A percentile compares a stretch with the other conserved stretches of the same genome.
phyloP scores from a whole-genome alignment of 352 stramenopile species.

The Phytophthora agathidicida region DNA sequence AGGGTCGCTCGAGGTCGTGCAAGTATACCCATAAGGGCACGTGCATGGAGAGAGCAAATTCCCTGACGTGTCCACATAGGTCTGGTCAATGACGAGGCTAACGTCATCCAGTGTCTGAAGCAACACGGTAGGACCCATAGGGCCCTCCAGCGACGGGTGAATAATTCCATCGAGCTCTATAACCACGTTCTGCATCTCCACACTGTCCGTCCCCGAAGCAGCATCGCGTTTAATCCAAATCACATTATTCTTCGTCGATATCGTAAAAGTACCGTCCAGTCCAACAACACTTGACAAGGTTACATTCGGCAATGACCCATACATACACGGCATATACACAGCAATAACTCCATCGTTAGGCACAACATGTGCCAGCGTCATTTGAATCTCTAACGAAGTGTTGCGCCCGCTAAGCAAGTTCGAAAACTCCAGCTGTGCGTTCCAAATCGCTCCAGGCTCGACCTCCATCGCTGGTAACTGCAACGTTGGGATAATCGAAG shows the following conservation, averaged over 20 bases:
- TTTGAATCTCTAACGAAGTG: constrained; percentile 30
- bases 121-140: constrained; percentile 47
- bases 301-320: constrained; percentile 28
- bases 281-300: constrained; percentile 32
- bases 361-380: constrained; percentile 41
- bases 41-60: constrained; percentile 43
- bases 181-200: constrained; percentile 33
- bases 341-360: constrained; percentile 46
- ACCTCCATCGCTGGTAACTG: constrained; percentile 39
- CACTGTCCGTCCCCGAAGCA: constrained; percentile 23
- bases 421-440: constrained; percentile 21
- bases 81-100: constrained; percentile 60
- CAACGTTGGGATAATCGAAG: constrained; percentile 2
- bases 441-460: constrained; percentile 37
- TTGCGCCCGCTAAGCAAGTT: constrained; percentile 49
- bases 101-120: constrained; percentile 55
- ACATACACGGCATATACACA: constrained; percentile 61
- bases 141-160: constrained; percentile 64
- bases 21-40: constrained; percentile 52
- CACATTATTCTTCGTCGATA: constrained; percentile 26
- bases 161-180: constrained; percentile 37
- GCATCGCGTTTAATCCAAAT: constrained; percentile 29
- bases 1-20: constrained; percentile 27
- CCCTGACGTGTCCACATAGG: constrained; percentile 40
- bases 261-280: constrained; percentile 29